Evolutionary conservation across 257 asterid genomes (phyloP).

Genomic region (Nicotiana obtusifolia): DNA sequence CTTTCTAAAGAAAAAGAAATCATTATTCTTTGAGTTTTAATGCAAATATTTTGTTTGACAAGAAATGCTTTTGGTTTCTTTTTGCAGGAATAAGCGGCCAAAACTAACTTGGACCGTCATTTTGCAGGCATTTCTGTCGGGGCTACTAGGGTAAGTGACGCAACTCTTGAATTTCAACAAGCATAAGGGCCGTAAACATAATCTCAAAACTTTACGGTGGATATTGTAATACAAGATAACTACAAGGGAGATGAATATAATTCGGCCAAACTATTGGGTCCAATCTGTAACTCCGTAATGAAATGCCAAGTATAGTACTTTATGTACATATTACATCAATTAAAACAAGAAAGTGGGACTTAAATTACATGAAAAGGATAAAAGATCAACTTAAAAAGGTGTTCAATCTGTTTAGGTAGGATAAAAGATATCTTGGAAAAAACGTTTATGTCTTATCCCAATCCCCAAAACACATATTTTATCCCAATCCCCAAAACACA

Average conservation of each 20-base stretch:
- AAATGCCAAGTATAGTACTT: background rate
- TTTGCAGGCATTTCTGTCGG: constrained; percentile 22
- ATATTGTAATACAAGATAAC: background rate
- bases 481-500: background rate
- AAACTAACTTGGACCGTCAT: constrained; percentile 9
- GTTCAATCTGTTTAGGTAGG: background rate
- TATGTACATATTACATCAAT: background rate
- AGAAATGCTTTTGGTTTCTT: background rate
- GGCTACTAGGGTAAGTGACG: constrained; percentile 16
- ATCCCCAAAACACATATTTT: no score
- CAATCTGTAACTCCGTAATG: background rate
- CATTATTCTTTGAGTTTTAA: background rate
- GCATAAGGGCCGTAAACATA: background rate
- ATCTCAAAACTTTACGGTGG: background rate
- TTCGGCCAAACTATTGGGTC: background rate
- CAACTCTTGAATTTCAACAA: background rate
- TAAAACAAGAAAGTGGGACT: background rate
- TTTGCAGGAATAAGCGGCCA: constrained; percentile 21
- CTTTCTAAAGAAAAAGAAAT: background rate
- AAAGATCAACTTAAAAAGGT: background rate
- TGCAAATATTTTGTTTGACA: background rate
- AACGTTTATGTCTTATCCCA: background rate
- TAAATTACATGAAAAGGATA: background rate
- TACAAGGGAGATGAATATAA: background rate
- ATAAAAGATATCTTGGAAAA: background rate